A percentile compares a stretch with the other conserved stretches of the same genome.
These are phyloP conservation scores for Hordeum marinum DNA, from an alignment of 176 grass and related monocot species.

Conservation along the genomic window DNA sequence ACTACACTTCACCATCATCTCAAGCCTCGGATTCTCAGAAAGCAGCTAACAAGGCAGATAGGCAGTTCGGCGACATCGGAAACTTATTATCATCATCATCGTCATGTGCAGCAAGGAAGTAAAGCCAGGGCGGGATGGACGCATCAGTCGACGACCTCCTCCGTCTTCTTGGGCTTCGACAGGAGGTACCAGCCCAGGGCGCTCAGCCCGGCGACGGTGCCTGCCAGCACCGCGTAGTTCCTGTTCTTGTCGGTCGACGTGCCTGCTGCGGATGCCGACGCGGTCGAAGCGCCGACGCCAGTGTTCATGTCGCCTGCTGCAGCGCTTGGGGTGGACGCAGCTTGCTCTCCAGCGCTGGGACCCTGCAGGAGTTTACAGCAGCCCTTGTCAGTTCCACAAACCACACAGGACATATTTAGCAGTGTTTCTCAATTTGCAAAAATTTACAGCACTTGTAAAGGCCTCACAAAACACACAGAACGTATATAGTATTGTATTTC, in stretches of 20 bases:
- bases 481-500: not conserved
- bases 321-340: constrained; percentile 23
- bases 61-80: not conserved
- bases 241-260: constrained; percentile 16
- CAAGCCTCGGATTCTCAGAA: not conserved
- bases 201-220: constrained; percentile 48
- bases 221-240: constrained; percentile 78
- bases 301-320: constrained; percentile 27
- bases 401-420: not conserved
- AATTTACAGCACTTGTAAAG: too few species aligned
- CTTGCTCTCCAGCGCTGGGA: constrained; percentile 49
- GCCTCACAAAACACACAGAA: not conserved
- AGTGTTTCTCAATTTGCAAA: too few species aligned
- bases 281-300: not conserved
- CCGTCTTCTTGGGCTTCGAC: constrained; percentile 74
- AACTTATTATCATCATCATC: constrained; percentile 25
- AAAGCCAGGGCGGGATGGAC: not conserved
- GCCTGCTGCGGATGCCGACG: constrained; percentile 41
- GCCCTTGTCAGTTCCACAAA: not conserved
- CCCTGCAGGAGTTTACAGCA: constrained; percentile 48
- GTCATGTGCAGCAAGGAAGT: constrained; percentile 17
- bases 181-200: constrained; percentile 82
- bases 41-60: not conserved
- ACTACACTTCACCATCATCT: not conserved
- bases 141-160: constrained; percentile 48